Base-by-base conservation (phyloP, 345 rosid genomes). In the Brassica rapa region DNA sequence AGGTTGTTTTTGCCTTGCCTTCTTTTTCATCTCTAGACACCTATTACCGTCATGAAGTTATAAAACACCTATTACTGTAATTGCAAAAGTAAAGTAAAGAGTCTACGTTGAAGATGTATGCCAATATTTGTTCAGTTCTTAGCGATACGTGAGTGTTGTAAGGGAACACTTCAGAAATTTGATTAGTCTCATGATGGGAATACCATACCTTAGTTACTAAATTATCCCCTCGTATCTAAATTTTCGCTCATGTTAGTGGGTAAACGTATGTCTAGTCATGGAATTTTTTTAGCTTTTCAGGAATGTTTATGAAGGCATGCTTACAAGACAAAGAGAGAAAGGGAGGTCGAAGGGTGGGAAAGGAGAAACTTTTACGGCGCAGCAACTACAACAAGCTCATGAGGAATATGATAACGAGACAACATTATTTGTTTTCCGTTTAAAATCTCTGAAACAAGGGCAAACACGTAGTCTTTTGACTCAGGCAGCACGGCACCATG, bases 401-500 rank as follows among this genome's bases (percentile, higher is more conserved):
- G 93, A 87, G 14, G 95, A 90, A 76, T 96, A 88, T 75, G 93
- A 93, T 62, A 90, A 91, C 51, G 99, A 89, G 84, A 95, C 93
- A 62, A 91, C 96, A 70, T 80, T 91, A 74, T 93, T 93, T 81
- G 84, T 93, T 75, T 96, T 96, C 74, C 93, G 99, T 56, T 80
- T 90, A 77, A 93, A 91, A 80, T 96, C 99, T 60, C 79, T 96
- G 74, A 93, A 96, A 83, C 93, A 91, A 86, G 97, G 96, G 65
- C 99, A 96, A 82, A 89, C 93, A 41, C 89, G 96, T 71, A 93
- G 99, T 86, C 96, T 96, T 77, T 89, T 96, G 55, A 96, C 98
- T 8, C 99, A 96, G 84, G 98, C 97, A 73, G 97, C 96, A 68
- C 86, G 96, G 27, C 99, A 96, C 83, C 97, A 96, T 84, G 94